Base-by-base conservation (phyloP, 1,139 yeast species). In the Scheffersomyces insectosa region DNA sequence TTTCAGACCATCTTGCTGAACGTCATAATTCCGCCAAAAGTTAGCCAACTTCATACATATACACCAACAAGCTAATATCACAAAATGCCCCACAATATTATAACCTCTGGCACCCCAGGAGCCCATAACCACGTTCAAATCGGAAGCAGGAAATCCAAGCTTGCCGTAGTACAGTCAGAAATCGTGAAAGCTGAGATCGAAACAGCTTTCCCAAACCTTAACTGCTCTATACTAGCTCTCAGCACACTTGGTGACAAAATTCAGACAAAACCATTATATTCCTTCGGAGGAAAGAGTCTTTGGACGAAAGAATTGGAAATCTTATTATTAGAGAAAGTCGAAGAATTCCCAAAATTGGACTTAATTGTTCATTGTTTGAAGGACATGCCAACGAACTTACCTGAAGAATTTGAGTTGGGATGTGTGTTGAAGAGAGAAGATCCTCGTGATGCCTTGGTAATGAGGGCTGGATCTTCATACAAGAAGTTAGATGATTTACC, bases 221-320 rank as follows among this genome's bases (percentile, higher is more conserved):
- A 71, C 28, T 74, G 82, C 42, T 85, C 91, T 53, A 85, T 93
- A 28, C 70, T 88, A 16, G 95, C 96, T 4, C 75, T 89, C 39
- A 79, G 85, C 38, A 93, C 99, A 1, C 73, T 91, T 36, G 99
- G 98, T 20, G 99, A 93, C 68, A 85, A 88, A 60, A 84, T 86
- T 33, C 93, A 83, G 61, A 79, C 79, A 55, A 85, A 83, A 57
- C 97, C 99, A 4, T 74, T 93, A 43, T 95, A 93, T 64, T 80
- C 96, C 5, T 93, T 93, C 67, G 98, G 97, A 31, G 99, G 99
- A 25, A 93, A 93, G 63, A 83, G 97, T 0, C 68, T 93, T 35
- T 93, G 99, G 99, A 93, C 99, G 9, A 88, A 89, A 60, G 99
- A 93, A 64, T 75, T 93, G 48, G 99, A 93, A 65, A 85, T 83